phyloP scores from a whole-genome alignment of 139 green algal genomes.

The Coccomyxa sp. region DNA sequence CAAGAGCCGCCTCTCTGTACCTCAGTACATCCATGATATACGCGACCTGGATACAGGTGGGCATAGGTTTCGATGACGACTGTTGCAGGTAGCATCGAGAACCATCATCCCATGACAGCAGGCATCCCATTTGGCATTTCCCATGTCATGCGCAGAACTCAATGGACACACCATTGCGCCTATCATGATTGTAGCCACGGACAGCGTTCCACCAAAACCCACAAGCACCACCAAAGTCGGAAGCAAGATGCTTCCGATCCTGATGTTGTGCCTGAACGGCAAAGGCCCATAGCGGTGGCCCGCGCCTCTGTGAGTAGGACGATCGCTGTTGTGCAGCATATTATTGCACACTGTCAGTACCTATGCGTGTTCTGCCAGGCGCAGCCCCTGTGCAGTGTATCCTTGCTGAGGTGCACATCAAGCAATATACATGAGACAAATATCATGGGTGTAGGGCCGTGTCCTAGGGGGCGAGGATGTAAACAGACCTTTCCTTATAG shows the following conservation, averaged over 20 bases:
- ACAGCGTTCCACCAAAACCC: constrained; percentile 53
- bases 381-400: no score
- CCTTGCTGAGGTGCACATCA: no score
- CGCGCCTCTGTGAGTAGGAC: no score
- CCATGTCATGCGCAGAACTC: neutral
- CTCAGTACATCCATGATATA: constrained; percentile 90
- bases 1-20: constrained; percentile 74
- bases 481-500: no score
- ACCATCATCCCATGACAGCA: neutral
- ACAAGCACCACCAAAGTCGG: constrained; percentile 72
- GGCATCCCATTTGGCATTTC: neutral
- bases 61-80: neutral
- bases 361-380: no score
- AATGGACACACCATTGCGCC: neutral
- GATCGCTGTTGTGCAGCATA: no score
- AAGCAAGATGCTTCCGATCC: constrained; percentile 54
- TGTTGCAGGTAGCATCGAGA: neutral
- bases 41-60: constrained; percentile 46
- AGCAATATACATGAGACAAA: no score
- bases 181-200: constrained; percentile 58
- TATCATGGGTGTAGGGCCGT: no score
- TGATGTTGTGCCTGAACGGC: constrained; percentile 62
- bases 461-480: no score
- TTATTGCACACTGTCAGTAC: no score
- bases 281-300: constrained; percentile 35